Percentiles rank a stretch among this genome's conserved stretches.
Conservation (phyloP, 2,329 filamentous ascomycete species). For the Penicillium concentricum region DNA sequence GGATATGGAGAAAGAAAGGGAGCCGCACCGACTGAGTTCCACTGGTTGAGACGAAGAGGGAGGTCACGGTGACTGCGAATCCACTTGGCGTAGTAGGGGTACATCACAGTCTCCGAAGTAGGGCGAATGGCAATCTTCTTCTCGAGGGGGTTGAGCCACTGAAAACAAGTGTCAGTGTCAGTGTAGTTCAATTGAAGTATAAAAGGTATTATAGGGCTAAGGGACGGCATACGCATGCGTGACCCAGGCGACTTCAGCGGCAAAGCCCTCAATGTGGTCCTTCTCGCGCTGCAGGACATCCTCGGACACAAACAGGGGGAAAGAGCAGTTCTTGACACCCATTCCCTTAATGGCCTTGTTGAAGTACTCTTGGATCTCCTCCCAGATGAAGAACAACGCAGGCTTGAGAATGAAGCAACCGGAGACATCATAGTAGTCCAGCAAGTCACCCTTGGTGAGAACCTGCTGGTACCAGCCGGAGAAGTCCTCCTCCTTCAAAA, state of each 20-base stretch:
- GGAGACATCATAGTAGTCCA: constrained; percentile 98
- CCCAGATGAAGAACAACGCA: constrained; percentile 66
- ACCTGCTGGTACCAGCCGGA: constrained; percentile 97
- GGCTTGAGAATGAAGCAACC: constrained; percentile 92
- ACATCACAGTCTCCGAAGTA: constrained; percentile 80
- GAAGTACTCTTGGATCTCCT: constrained; percentile 60
- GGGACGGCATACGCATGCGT: constrained; percentile 45
- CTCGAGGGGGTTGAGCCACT: constrained; percentile 92
- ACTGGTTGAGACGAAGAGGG: constrained; percentile 92
- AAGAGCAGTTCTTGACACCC: constrained; percentile 93
- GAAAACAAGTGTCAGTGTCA: too few species aligned
- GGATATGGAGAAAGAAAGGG: neutral
- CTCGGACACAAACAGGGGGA: constrained; percentile 90
- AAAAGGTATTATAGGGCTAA: too few species aligned
- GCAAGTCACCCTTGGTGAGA: constrained; percentile 93
- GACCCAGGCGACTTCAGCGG: constrained; percentile 62
- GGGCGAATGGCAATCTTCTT: constrained; percentile 70
- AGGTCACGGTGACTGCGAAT: constrained; percentile 95
- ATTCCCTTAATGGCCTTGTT: constrained; percentile 76
- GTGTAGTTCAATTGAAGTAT: neutral
- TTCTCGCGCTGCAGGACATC: constrained; percentile 87
- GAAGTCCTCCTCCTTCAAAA: constrained; percentile 82
- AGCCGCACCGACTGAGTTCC: constrained; percentile 72
- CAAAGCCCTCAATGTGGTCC: constrained; percentile 98
- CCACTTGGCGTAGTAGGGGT: constrained; percentile 94